Conservation (phyloP, 192 early-diverging fungal genomes). For the Backusella sp. region DNA sequence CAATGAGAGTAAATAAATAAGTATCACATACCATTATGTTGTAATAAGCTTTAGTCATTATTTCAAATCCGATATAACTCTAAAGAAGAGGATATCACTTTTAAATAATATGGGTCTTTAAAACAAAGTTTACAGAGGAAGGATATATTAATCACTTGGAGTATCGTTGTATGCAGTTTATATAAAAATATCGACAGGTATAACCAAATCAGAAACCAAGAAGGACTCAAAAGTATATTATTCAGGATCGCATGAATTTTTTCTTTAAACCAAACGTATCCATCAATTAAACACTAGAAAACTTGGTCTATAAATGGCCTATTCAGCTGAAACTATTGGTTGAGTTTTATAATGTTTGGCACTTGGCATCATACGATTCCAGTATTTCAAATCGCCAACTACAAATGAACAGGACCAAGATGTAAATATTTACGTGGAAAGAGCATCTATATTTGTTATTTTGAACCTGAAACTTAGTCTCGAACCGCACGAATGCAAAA, state of each 20-base stretch:
- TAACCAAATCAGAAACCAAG: not conserved
- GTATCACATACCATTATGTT: not conserved
- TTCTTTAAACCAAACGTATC: not conserved
- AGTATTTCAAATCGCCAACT: not conserved
- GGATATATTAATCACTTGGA: not conserved
- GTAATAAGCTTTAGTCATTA: not conserved
- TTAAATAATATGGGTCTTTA: not conserved
- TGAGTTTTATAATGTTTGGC: not conserved
- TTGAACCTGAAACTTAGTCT: conserved; percentile 2
- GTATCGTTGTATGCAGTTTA: not conserved
- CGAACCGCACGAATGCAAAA: not conserved
- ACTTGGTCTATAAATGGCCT: not conserved
- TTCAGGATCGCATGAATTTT: conserved; percentile 6
- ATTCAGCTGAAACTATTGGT: not conserved
- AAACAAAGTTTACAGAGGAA: not conserved
- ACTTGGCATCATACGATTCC: not conserved
- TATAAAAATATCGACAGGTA: not conserved
- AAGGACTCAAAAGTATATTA: not conserved
- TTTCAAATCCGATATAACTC: not conserved
- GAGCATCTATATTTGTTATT: not conserved
- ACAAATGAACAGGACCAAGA: not conserved
- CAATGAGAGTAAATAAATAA: not conserved
- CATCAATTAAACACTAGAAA: not conserved
- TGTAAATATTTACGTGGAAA: not conserved
- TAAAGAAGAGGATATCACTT: not conserved